Conservation (phyloP, 2,329 filamentous ascomycete genomes). For the Pezicula radicicola region DNA sequence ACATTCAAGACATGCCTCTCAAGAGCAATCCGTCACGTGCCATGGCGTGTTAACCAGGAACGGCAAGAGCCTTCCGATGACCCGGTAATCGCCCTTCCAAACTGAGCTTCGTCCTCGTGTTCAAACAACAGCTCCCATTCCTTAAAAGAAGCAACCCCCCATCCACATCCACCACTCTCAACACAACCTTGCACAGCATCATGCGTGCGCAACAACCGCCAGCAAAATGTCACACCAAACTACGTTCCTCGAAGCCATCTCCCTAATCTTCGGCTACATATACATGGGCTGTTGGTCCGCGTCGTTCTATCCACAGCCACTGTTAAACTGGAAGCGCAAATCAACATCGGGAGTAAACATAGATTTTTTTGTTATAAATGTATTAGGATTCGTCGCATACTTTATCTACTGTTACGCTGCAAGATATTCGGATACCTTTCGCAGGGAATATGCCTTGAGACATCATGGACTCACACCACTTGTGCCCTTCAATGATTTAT, state of each 20-base stretch:
- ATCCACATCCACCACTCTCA: too few relatives aligned
- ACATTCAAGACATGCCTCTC: too few relatives aligned
- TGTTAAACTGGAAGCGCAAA: conserved; percentile 73
- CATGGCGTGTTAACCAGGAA: too few relatives aligned
- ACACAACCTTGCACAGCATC: too few relatives aligned
- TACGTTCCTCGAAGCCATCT: conserved; percentile 45
- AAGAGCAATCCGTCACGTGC: too few relatives aligned
- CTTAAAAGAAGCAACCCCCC: too few relatives aligned
- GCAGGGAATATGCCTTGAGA: conserved; percentile 78
- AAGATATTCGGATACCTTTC: conserved; percentile 75
- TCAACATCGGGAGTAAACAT: conserved; percentile 82
- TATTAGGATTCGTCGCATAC: conserved; percentile 70
- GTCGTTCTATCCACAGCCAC: conserved; percentile 89
- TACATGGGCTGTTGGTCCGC: conserved; percentile 78
- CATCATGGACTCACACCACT: conserved; percentile 75
- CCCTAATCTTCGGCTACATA: conserved; percentile 68
- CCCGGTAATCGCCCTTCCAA: too few relatives aligned
- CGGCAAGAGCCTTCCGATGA: too few relatives aligned
- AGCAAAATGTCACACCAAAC: conserved; percentile 3
- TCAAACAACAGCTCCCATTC: too few relatives aligned
- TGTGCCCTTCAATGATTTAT: conserved; percentile 85
- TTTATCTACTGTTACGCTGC: conserved; percentile 71
- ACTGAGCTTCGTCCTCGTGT: too few relatives aligned
- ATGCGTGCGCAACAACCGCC: too few relatives aligned
- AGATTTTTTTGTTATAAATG: conserved; percentile 80